Evolutionary conservation across 176 grass and related monocot genomes (phyloP).

Genomic region (Oryza nivara): DNA sequence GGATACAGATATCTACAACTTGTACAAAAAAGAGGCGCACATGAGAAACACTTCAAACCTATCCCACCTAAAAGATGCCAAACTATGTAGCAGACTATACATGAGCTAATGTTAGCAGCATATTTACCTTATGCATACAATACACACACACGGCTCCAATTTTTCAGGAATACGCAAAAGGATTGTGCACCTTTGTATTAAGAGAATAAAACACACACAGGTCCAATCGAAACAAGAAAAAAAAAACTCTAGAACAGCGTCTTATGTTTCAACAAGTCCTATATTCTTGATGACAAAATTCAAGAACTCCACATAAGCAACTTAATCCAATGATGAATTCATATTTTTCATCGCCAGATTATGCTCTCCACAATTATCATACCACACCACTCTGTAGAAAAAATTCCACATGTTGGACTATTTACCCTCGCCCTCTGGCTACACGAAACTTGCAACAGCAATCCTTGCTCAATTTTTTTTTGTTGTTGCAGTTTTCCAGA

Average conservation of each 20-base stretch:
- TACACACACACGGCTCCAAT: not conserved
- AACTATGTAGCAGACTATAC: constrained; percentile 16
- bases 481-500: not conserved
- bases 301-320: constrained; percentile 33
- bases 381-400: constrained; percentile 9
- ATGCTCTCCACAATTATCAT: not conserved
- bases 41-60: constrained; percentile 21
- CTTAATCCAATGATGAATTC: constrained; percentile 25
- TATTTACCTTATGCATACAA: constrained; percentile 19
- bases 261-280: constrained; percentile 29
- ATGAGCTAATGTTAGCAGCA: not conserved
- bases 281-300: constrained; percentile 18
- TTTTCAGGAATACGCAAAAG: too few relatives aligned
- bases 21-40: constrained; percentile 3
- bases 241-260: not conserved
- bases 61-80: constrained; percentile 6
- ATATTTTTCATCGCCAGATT: not conserved
- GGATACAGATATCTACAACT: constrained; percentile 5
- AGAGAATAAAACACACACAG: too few relatives aligned
- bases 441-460: not conserved
- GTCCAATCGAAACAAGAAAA: not conserved
- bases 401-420: constrained; percentile 23
- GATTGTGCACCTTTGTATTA: too few relatives aligned
- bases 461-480: not conserved
- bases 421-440: not conserved